phyloP scores from a whole-genome alignment of 1,139 yeast species.

The Saccharomyces pastorianus region DNA sequence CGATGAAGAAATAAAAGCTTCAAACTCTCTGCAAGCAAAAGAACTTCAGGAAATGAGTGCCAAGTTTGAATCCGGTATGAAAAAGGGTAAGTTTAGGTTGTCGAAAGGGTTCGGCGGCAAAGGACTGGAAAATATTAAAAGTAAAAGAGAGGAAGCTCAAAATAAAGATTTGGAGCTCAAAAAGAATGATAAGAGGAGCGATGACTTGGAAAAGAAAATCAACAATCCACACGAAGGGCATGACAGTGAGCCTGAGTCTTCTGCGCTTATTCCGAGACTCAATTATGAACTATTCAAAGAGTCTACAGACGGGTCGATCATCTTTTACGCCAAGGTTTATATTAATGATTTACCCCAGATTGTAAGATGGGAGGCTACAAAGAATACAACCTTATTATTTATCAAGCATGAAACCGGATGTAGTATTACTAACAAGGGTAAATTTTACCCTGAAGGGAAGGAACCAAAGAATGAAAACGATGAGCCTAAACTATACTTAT shows the following conservation, averaged over 20 bases:
- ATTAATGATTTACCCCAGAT: constrained; percentile 82
- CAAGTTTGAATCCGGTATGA: constrained; percentile 52
- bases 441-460: constrained; percentile 53
- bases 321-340: constrained; percentile 62
- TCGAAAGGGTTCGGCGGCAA: constrained; percentile 87
- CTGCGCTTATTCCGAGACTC: constrained; percentile 54
- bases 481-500: constrained; percentile 68
- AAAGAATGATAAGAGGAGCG: constrained; percentile 25
- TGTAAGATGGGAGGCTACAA: constrained; percentile 77
- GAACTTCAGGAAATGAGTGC: constrained; percentile 45
- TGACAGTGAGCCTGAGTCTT: constrained; percentile 38
- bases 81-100: constrained; percentile 59
- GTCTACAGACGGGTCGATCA: constrained; percentile 43
- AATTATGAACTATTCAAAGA: constrained; percentile 27
- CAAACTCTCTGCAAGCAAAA: constrained; percentile 35
- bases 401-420: constrained; percentile 68
- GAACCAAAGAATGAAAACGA: constrained; percentile 41
- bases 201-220: constrained; percentile 24
- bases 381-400: constrained; percentile 54
- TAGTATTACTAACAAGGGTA: constrained; percentile 79
- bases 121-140: constrained; percentile 77
- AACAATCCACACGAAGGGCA: constrained; percentile 13
- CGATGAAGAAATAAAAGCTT: constrained; percentile 37
- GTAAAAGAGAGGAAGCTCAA: constrained; percentile 51
- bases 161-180: constrained; percentile 42